Evolutionary conservation across 2,329 filamentous ascomycete genomes (phyloP).

Genomic region (Stachybotrys chartarum): DNA sequence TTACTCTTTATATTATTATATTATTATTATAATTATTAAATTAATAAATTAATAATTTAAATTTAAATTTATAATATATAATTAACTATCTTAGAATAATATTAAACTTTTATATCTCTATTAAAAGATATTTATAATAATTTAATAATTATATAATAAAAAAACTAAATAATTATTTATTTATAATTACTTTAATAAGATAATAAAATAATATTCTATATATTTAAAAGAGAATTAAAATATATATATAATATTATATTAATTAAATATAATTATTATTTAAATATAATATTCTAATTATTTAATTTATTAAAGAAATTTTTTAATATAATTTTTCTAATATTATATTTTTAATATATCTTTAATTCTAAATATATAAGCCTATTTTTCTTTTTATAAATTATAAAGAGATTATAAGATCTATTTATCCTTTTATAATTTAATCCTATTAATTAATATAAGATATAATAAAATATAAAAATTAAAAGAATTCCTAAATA

Average conservation of each 20-base stretch:
- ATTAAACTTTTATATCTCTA: not conserved
- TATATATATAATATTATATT: not conserved
- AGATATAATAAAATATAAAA: too few species aligned
- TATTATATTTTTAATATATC: not conserved
- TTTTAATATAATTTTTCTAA: not conserved
- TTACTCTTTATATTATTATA: too few species aligned
- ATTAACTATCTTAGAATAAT: slow-evolving; percentile 1
- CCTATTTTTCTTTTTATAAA: too few species aligned
- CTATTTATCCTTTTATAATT: too few species aligned
- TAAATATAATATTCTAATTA: not conserved
- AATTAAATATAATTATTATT: not conserved
- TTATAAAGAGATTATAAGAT: too few species aligned
- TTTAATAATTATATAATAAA: not conserved
- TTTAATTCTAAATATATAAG: not conserved
- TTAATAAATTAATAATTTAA: not conserved
- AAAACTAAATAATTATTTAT: not conserved
- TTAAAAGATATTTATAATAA: slow-evolving; percentile 5
- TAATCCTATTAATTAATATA: too few species aligned
- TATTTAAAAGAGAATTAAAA: too few species aligned
- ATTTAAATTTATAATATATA: slow-evolving; percentile 1
- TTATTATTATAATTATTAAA: not conserved
- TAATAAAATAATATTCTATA: not conserved
- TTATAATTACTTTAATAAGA: not conserved
- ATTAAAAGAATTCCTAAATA: too few species aligned
- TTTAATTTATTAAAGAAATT: not conserved